phyloP scores from a whole-genome alignment of 2,329 filamentous ascomycete species.

The Claviceps quebecensis region DNA sequence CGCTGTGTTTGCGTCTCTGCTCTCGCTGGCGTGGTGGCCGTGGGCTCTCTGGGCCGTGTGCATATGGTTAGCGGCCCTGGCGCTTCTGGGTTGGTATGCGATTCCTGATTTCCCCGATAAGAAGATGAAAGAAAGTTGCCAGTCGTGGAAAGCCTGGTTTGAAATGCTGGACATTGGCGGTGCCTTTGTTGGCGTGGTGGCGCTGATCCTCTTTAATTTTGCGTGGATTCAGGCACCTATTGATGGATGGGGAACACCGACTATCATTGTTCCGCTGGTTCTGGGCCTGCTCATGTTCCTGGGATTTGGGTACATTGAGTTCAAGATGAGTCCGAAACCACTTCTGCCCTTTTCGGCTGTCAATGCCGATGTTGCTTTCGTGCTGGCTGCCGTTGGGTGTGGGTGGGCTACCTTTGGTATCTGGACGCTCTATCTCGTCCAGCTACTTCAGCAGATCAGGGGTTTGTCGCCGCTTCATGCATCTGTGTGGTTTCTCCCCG shows the following conservation, averaged over 20 bases:
- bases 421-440: constrained; percentile 37
- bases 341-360: constrained; percentile 40
- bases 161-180: constrained; percentile 26
- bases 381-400: constrained; percentile 38
- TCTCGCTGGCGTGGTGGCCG: constrained; percentile 32
- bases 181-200: constrained; percentile 32
- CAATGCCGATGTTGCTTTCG: constrained; percentile 36
- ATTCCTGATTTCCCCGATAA: constrained; percentile 19
- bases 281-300: constrained; percentile 39
- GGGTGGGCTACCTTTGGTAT: constrained; percentile 42
- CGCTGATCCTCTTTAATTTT: constrained; percentile 49
- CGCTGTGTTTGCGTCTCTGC: constrained; percentile 24
- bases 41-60: constrained; percentile 32
- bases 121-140: constrained; percentile 3
- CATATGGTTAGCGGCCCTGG: constrained; percentile 20
- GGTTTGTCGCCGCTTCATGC: constrained; percentile 28
- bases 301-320: constrained; percentile 44
- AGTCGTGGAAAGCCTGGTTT: constrained; percentile 10
- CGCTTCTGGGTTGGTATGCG: constrained; percentile 16
- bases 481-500: constrained; percentile 30
- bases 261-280: constrained; percentile 43
- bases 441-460: constrained; percentile 32
- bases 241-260: constrained; percentile 42
- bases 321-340: constrained; percentile 30
- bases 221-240: constrained; percentile 52